Base-by-base conservation (phyloP, 768 basidiomycete genomes). In the Kwoniella europaea region DNA sequence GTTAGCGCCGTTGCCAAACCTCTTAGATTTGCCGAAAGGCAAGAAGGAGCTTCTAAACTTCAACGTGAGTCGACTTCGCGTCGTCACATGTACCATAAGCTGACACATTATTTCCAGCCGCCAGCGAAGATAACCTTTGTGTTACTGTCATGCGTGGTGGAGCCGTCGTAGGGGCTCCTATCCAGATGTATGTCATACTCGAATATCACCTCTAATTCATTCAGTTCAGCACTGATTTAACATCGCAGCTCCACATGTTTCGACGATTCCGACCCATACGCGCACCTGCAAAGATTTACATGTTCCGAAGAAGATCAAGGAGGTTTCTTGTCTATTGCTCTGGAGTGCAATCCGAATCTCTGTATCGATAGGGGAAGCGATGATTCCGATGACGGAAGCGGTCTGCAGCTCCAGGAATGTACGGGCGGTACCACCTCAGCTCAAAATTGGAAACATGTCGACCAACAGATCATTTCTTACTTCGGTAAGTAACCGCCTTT, bases 351-450 rank as follows among this genome's bases (percentile, higher is more conserved):
- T 3, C 42, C 43, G 2, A n/a, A 46, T 22, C 42, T 61, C 5
- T 61, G 59, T 43, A 43, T 61, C 18, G 59, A 61, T 43, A 61
- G 59, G 42, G 59, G 59, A n/a, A 44, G 42, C 41, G 59, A 61
- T 43, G 35, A n/a, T 61, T 42, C 59, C 16, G 10, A 42, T 9
- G 59, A 61, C 3, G 59, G 59, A 20, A 61, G 59, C n/a, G 59
- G 43, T 27, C 18, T 61, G 3, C 41, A 61, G n/a, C 27, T 61
- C 4, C 59, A 61, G 13, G 41, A 61, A 61, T 61, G 59, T 43
- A n/a, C 4, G 15, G n/a, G 9, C 18, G 22, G 15, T 43, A 16
- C 59, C 20, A 13, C 7, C 10, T 27, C 59, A 0, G 57, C 57
- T 43, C 59, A 61, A 61, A 16, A 42, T 2, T 61, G 59, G 59